Conservation (phyloP, 1,284 basidiomycete genomes). For the Porodaedalea pini region DNA sequence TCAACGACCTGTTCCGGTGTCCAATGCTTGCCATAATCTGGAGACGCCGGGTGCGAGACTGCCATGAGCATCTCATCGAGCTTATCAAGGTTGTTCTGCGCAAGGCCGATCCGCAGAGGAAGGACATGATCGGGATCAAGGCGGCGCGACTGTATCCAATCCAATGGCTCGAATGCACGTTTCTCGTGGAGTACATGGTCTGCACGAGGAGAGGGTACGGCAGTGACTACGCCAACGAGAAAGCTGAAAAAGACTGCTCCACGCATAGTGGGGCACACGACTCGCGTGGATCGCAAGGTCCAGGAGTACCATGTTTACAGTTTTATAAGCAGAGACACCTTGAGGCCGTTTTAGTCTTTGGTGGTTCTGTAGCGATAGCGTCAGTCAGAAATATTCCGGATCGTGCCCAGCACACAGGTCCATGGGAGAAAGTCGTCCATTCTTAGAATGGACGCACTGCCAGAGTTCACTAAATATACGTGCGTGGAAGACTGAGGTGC, state of each 20-base stretch:
- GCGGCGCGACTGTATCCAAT: conserved; percentile 15
- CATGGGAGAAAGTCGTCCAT: neutral
- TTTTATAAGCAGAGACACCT: conserved; percentile 6
- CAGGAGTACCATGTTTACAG: neutral
- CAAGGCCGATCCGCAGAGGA: conserved; percentile 18
- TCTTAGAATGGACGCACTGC: neutral
- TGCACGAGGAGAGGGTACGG: conserved; percentile 11
- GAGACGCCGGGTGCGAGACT: conserved; percentile 28
- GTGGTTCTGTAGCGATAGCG: neutral
- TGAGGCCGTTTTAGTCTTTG: neutral
- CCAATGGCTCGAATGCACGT: conserved; percentile 13
- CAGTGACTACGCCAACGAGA: neutral
- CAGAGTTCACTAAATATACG: neutral
- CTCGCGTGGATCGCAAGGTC: neutral
- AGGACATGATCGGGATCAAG: conserved; percentile 12
- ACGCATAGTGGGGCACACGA: neutral
- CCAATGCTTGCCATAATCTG: conserved; percentile 30
- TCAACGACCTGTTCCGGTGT: conserved; percentile 32
- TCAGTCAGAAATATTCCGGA: neutral
- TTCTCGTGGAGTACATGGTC: conserved; percentile 18
- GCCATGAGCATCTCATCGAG: conserved; percentile 27
- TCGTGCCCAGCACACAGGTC: neutral
- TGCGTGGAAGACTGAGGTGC: neutral
- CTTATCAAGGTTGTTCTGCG: conserved; percentile 25
- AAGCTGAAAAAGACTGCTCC: neutral